Conservation (phyloP, 768 basidiomycete genomes). For the Mrakia frigida region DNA sequence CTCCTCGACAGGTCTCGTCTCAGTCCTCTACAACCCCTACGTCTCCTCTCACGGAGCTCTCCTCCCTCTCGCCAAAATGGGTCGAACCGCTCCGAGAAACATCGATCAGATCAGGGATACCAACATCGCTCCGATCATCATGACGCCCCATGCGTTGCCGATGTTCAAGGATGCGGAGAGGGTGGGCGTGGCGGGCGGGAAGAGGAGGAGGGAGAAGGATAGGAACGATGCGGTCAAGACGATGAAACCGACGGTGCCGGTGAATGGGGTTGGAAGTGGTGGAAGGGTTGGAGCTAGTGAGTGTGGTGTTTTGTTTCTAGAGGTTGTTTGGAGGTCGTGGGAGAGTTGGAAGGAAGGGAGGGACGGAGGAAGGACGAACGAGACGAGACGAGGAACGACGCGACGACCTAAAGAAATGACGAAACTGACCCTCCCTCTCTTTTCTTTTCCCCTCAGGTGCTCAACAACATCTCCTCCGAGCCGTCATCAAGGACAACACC, state of each 20-base stretch:
- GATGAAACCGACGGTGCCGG: conserved; percentile 82
- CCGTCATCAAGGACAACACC: conserved; percentile 82
- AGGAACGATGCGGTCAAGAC: conserved; percentile 85
- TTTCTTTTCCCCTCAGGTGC: conserved; percentile 47
- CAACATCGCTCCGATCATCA: conserved; percentile 75
- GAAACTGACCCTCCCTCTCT: not conserved
- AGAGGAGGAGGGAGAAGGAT: conserved; percentile 86
- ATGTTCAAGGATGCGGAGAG: conserved; percentile 85
- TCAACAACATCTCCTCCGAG: conserved; percentile 93
- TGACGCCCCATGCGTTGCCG: conserved; percentile 84
- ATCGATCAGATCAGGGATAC: conserved; percentile 58
- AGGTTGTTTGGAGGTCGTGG: too few relatives aligned
- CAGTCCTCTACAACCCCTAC: conserved; percentile 84
- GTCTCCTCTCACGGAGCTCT: conserved; percentile 90
- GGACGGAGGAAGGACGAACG: too few relatives aligned
- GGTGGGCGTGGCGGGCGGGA: conserved; percentile 45
- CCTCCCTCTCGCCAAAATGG: conserved; percentile 78
- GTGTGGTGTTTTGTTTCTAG: not conserved
- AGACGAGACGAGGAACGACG: not conserved
- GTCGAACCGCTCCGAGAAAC: conserved; percentile 70
- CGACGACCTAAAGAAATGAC: not conserved
- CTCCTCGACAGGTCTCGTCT: conserved; percentile 77
- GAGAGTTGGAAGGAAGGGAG: too few relatives aligned
- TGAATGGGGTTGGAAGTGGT: conserved; percentile 86
- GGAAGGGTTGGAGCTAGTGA: conserved; percentile 86